Evolutionary conservation across 2,329 filamentous ascomycete species (phyloP).

Genomic region (Fusarium aywerte): DNA sequence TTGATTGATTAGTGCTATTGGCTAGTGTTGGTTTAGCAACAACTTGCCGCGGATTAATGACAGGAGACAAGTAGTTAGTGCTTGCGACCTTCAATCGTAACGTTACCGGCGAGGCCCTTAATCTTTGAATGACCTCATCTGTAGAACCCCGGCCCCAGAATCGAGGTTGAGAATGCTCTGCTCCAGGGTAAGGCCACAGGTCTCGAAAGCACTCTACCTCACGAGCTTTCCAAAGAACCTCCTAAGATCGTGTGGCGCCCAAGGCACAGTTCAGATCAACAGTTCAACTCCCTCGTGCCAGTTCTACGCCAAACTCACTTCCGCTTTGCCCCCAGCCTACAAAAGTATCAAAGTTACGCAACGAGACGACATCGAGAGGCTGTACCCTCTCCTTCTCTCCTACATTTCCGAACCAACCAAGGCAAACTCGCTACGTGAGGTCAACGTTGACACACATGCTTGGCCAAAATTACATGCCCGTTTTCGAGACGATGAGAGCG

Average conservation of each 20-base stretch:
- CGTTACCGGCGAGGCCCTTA: background rate
- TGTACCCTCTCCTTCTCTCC: constrained; percentile 1
- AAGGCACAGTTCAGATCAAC: background rate
- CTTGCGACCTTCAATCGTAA: background rate
- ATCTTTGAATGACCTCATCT: background rate
- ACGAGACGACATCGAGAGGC: background rate
- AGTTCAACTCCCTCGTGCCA: background rate
- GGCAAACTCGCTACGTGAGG: background rate
- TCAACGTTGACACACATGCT: background rate
- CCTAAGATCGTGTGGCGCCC: background rate
- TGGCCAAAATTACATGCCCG: background rate
- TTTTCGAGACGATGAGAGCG: background rate
- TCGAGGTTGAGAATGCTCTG: background rate
- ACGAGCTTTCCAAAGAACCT: background rate
- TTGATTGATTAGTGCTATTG: background rate
- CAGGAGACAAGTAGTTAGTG: no score
- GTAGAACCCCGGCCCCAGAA: background rate
- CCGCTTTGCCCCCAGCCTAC: background rate
- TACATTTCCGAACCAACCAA: background rate
- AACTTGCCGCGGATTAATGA: background rate
- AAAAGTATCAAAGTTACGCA: background rate
- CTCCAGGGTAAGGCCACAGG: background rate
- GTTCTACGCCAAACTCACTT: background rate
- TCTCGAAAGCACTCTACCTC: background rate
- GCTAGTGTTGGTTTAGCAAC: background rate